These are phyloP conservation scores for Anacardium occidentale DNA, from an alignment of 345 rosid genomes.

Conservation along the genomic window DNA sequence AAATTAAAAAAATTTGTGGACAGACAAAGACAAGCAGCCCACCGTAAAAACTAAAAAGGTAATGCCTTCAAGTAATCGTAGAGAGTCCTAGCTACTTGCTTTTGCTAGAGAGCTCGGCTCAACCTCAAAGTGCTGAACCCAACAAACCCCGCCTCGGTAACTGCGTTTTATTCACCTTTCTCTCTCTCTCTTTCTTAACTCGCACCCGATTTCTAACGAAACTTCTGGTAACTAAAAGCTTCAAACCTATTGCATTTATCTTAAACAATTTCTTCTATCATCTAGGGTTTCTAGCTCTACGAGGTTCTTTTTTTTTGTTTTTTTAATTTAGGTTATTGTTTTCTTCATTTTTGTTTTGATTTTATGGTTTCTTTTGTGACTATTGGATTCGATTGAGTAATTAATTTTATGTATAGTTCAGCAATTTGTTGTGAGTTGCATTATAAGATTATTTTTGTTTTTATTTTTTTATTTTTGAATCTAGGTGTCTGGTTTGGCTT, in stretches of 20 bases:
- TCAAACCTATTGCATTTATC: not conserved
- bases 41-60: not conserved
- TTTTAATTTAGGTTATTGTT: not conserved
- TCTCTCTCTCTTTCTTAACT: not conserved
- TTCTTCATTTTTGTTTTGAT: not conserved
- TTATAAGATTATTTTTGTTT: not conserved
- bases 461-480: not conserved
- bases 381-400: not conserved
- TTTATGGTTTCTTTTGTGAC: not conserved
- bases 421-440: not conserved
- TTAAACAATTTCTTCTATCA: not conserved
- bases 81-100: not conserved
- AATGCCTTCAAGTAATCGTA: too few species aligned
- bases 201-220: not conserved
- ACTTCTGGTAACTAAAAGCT: not conserved
- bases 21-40: too few species aligned
- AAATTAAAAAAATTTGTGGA: too few species aligned
- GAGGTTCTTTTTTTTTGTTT: not conserved
- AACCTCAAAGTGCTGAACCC: conserved; percentile 1
- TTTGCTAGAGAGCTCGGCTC: not conserved
- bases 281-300: conserved; percentile 1
- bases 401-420: not conserved
- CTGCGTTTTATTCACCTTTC: not conserved
- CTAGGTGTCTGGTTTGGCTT: conserved; percentile 3
- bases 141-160: conserved; percentile 5